A percentile compares a stretch with the other conserved stretches of the same genome.
Conservation (phyloP, 768 basidiomycete genomes). For the Leccinum variicolor region DNA sequence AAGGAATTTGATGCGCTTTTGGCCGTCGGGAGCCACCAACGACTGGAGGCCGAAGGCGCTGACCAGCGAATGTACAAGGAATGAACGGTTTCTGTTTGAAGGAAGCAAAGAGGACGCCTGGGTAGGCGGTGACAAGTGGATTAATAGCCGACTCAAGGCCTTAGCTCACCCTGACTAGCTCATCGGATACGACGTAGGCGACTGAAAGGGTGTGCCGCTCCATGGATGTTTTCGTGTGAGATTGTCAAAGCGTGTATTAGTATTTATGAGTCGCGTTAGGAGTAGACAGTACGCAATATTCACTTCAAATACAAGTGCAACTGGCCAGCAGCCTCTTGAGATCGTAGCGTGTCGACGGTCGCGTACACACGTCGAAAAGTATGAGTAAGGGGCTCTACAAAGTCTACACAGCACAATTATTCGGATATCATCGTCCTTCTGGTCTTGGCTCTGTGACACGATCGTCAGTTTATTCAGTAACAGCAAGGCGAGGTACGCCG, state of each 20-base stretch:
- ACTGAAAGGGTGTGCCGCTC: constrained; percentile 21
- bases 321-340: background rate
- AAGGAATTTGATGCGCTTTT: constrained; percentile 40
- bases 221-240: constrained; percentile 1
- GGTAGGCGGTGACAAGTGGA: background rate
- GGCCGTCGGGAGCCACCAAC: constrained; percentile 20
- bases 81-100: constrained; percentile 64
- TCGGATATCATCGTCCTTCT: constrained; percentile 31
- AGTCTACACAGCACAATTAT: background rate
- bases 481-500: background rate
- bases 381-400: background rate
- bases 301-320: background rate
- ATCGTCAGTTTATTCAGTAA: constrained; percentile 1
- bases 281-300: background rate
- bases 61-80: constrained; percentile 63
- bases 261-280: background rate
- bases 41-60: constrained; percentile 49
- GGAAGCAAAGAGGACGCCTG: constrained; percentile 58
- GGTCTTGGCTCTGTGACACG: constrained; percentile 40
- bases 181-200: constrained; percentile 55
- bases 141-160: background rate
- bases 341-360: background rate
- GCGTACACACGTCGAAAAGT: background rate
- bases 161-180: constrained; percentile 47
- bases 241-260: no score